Base-by-base conservation (phyloP, 768 basidiomycete genomes). In the Tylopilus vinaceipallidus region DNA sequence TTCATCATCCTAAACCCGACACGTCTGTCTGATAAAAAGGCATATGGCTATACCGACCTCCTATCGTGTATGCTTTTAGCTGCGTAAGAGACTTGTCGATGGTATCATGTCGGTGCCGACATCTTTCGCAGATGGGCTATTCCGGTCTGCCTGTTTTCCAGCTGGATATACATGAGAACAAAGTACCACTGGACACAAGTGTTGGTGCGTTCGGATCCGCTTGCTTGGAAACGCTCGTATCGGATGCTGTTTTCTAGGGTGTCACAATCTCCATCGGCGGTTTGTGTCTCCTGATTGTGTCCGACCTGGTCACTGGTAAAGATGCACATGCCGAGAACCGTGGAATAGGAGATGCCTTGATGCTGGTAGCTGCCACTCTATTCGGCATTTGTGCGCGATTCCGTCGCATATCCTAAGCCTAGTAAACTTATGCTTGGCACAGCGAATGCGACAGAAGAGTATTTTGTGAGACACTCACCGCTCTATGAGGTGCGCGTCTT, bases 21-120 rank as follows among this genome's bases (percentile, higher is more conserved):
- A 8, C 23, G 22, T 23, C 6, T 37, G 13, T n/a, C 19, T 50
- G 26, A 24, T 3, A 5, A 27, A 39, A 42, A 86, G 81, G 88
- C 91, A 17, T 92, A 84, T 62, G 74, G 84, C 69, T 92, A 88
- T 70, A 92, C 91, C 32, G 89, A 88, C 57, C 74, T 94, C 5
- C 73, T 94, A 32, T 93, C 91, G 0, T 91, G 88, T 61, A 92
- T 92, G 88, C 77, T 94, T n/a, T 82, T 94, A 37, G 88, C 91
- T 60, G 88, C 91, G 82, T 89, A 60, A 60, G 81, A 53, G 30
- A 6, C 17, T 22, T 8, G 23, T 12, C 30, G 12, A 16, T 39
- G 19, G 22, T 12, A 20, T 0, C 19, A 10, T 47, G 11, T 30
- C n/a, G 37, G 17, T 30, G 42, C 22, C n/a, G 44, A 44, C 47